Conservation (phyloP, 1,284 basidiomycete genomes). For the Moniliella sp. region DNA sequence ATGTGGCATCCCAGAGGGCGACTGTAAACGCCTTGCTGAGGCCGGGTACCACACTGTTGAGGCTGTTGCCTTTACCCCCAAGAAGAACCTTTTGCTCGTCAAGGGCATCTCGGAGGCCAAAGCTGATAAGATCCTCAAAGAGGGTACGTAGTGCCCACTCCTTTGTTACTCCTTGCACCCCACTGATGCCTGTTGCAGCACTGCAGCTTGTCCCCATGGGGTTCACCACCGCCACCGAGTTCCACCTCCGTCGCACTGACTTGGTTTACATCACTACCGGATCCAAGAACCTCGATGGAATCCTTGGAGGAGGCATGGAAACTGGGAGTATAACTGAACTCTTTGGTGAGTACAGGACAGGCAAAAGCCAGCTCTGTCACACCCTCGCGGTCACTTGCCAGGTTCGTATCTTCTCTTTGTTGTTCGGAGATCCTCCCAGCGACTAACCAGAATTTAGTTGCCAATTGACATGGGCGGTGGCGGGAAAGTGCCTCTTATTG, state of each 20-base stretch:
- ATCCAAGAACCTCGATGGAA: slow-evolving; percentile 79
- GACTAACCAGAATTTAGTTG: too few species aligned
- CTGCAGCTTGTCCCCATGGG: slow-evolving; percentile 89
- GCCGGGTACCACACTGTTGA: slow-evolving; percentile 84
- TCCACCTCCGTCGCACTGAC: slow-evolving; percentile 75
- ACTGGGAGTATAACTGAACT: slow-evolving; percentile 95
- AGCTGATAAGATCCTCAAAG: slow-evolving; percentile 80
- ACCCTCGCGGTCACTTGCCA: slow-evolving; percentile 95
- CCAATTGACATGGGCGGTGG: slow-evolving; percentile 95
- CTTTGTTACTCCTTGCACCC: background rate
- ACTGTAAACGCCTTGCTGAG: slow-evolving; percentile 86
- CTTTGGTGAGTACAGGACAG: slow-evolving; percentile 94
- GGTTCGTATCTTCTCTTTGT: too few species aligned
- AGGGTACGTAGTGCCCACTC: slow-evolving; percentile 44
- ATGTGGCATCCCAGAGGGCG: slow-evolving; percentile 67
- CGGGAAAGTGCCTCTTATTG: slow-evolving; percentile 95
- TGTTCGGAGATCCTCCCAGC: too few species aligned
- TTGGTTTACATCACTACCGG: slow-evolving; percentile 91
- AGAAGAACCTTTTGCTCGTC: slow-evolving; percentile 70
- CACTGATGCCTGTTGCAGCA: slow-evolving; percentile 41
- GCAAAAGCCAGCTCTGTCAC: slow-evolving; percentile 94
- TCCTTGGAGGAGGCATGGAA: slow-evolving; percentile 90
- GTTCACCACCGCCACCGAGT: slow-evolving; percentile 92
- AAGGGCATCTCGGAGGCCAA: slow-evolving; percentile 96
- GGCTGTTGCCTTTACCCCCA: slow-evolving; percentile 86